Base-by-base conservation (phyloP, 371 early-diverging fungal species). In the Gilbertella persicaria region DNA sequence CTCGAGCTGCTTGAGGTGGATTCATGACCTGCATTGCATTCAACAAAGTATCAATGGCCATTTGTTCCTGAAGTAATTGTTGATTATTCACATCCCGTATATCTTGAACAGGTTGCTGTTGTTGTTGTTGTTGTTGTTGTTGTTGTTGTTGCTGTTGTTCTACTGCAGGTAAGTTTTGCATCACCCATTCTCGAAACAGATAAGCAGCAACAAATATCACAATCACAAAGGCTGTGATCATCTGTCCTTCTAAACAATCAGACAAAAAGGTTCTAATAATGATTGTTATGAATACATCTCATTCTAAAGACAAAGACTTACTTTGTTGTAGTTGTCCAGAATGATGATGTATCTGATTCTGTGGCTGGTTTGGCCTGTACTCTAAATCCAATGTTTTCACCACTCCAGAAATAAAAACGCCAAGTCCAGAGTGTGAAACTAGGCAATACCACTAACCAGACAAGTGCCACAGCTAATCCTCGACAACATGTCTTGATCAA, bases 231-330 rank as follows among this genome's bases (percentile, higher is more conserved):
- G 85, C 73, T 0, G 89, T 84, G 39, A 93, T 84, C 21, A 90
- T 79, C 49, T 89, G 88, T 4, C 95, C 95, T 49, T 95, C 91
- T 52, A 92, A 78, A 35, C 90, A 88, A 62, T 92, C 92, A 29
- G 83, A 61, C n/a, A 88, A 65, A 56, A 92, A 85, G 20, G 67
- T 66, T 48, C 87, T 64, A 29, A 21, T 6, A 23, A 48, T n/a
- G 36, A 4, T 26, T 37, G 9, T 13, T 33, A 21, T 36, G 21
- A 12, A n/a, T n/a, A n/a, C 21, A 29, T 14, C 30, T 42, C n/a
- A n/a, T 1, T n/a, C 5, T 33, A 44, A 43, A n/a, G 13, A 26
- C 16, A 26, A 25, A 13, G 13, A 46, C 46, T 33, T 46, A 46
- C 46, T 46, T 46, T 16, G 35, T 21, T 12, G 33, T 35, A 20